phyloP scores from a whole-genome alignment of 2,329 filamentous ascomycete genomes.

The Stenocarpella maydis region DNA sequence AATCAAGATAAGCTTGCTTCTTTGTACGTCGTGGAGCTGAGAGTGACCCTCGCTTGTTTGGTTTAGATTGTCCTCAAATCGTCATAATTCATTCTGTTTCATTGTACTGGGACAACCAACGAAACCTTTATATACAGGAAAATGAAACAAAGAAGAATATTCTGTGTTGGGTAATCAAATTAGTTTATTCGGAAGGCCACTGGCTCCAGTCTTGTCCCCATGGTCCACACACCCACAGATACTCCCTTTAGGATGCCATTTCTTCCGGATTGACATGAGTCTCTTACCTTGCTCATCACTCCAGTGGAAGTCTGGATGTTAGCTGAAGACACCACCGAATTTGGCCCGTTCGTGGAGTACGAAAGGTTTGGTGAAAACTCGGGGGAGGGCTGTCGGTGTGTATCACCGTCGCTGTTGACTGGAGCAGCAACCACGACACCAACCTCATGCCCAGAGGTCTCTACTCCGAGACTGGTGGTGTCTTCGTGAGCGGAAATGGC shows the following conservation, averaged over 20 bases:
- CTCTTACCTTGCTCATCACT: neutral
- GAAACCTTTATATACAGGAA: too few relatives aligned
- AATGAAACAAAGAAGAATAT: too few relatives aligned
- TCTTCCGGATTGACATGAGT: neutral
- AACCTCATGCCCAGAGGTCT: slow-evolving; percentile 16
- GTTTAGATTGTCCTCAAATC: too few relatives aligned
- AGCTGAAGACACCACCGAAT: too few relatives aligned
- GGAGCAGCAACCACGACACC: slow-evolving; percentile 18
- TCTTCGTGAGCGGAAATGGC: neutral
- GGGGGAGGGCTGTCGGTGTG: slow-evolving; percentile 25
- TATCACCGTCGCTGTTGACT: slow-evolving; percentile 33
- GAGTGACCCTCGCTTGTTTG: too few relatives aligned
- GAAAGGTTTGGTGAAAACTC: neutral
- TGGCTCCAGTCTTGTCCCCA: neutral
- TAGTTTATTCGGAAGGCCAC: neutral
- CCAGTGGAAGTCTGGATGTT: too few relatives aligned
- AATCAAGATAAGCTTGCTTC: too few relatives aligned
- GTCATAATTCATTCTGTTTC: too few relatives aligned
- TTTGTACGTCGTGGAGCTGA: neutral
- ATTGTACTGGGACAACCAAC: too few relatives aligned
- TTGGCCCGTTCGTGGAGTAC: slow-evolving; percentile 51
- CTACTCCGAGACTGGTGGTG: slow-evolving; percentile 13
- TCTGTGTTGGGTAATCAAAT: neutral
- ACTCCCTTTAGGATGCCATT: neutral
- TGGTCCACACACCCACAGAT: neutral